Evolutionary conservation across 176 grass and related monocot species (phyloP).

Genomic region (Hordeum vulgare): DNA sequence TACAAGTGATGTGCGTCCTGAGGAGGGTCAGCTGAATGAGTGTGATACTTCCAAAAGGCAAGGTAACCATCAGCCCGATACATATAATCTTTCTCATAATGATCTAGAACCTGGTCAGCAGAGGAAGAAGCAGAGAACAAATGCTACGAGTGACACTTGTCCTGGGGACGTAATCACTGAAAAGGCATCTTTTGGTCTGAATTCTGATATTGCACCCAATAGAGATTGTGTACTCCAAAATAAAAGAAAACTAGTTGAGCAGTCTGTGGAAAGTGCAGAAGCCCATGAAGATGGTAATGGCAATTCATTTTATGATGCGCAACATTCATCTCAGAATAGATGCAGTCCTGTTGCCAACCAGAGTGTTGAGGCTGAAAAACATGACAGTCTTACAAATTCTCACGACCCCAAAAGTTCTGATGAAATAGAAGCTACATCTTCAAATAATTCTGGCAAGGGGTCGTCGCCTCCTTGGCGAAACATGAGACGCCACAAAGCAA

Average conservation of each 20-base stretch:
- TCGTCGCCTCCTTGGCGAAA: conserved; percentile 24
- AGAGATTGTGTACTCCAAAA: not conserved
- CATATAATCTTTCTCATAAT: not conserved
- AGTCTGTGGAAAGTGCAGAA: conserved; percentile 16
- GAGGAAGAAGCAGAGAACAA: conserved; percentile 27
- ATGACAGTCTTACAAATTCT: not conserved
- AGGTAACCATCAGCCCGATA: not conserved
- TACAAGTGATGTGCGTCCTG: not conserved
- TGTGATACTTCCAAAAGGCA: not conserved
- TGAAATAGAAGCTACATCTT: conserved; percentile 29
- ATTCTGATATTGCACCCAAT: not conserved
- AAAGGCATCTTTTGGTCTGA: not conserved
- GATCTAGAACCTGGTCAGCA: not conserved
- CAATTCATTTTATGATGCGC: conserved; percentile 8
- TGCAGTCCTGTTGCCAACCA: conserved; percentile 4
- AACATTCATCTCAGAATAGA: conserved; percentile 14
- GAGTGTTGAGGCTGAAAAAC: conserved; percentile 3
- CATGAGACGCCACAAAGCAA: not conserved
- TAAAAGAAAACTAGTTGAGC: conserved; percentile 12
- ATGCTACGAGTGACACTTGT: not conserved
- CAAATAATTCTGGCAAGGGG: conserved; percentile 15
- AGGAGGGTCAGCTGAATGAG: not conserved
- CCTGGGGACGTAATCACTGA: not conserved
- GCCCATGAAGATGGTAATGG: not conserved
- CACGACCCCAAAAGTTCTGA: conserved; percentile 6